Conservation (phyloP, 768 basidiomycete genomes). For the Pisolithus microcarpus region DNA sequence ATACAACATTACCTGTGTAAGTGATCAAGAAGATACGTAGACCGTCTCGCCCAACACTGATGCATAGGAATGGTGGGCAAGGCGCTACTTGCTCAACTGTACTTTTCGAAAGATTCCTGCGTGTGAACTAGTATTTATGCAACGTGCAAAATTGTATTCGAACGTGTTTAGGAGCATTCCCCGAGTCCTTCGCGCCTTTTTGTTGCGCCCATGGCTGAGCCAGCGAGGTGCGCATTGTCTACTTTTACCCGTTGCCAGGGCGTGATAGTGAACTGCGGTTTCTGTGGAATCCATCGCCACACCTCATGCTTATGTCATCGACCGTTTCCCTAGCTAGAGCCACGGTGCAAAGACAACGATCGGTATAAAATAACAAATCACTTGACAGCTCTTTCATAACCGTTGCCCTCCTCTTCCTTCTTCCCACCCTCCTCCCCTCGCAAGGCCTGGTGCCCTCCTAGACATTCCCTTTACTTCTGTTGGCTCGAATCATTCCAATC, state of each 20-base stretch:
- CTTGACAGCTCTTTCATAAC: neutral
- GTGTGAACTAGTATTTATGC: too few relatives aligned
- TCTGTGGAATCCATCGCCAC: neutral
- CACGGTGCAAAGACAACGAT: neutral
- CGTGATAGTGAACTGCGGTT: neutral
- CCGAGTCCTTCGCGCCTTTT: too few relatives aligned
- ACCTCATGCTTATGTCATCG: neutral
- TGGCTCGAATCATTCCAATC: constrained; percentile 14
- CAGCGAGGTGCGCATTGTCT: too few relatives aligned
- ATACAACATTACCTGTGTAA: neutral
- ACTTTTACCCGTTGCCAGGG: too few relatives aligned
- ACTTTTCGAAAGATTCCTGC: too few relatives aligned
- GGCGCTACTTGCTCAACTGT: too few relatives aligned
- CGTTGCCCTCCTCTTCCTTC: neutral
- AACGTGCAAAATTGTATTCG: too few relatives aligned
- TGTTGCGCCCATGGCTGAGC: too few relatives aligned
- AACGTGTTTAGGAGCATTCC: too few relatives aligned
- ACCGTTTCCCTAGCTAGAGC: neutral
- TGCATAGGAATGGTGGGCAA: too few relatives aligned
- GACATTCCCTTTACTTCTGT: constrained; percentile 6
- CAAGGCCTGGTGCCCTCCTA: constrained; percentile 17
- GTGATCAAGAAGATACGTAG: too few relatives aligned
- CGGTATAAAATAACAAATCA: neutral
- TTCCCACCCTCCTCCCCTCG: neutral
- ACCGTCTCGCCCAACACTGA: too few relatives aligned